Base-by-base conservation (phyloP, 225 moss, liverwort and hornwort species). In the Polytrichum formosum region DNA sequence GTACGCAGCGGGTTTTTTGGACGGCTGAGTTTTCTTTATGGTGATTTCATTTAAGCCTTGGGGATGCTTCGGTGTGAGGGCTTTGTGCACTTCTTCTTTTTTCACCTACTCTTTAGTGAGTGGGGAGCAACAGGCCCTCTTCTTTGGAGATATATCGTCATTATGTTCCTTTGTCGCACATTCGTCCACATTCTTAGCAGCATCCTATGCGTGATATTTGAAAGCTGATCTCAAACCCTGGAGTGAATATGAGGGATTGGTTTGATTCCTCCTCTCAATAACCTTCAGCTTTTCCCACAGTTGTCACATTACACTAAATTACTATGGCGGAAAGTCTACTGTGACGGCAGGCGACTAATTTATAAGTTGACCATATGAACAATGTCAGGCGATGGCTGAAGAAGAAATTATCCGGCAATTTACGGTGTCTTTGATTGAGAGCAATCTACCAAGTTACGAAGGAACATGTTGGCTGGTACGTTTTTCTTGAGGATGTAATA, bases 381-480 rank as follows among this genome's bases (percentile, higher is more conserved):
- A 65, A 65, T 65, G 30, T 67, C 66, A 53, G 37, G 22, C 33
- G 46, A 37, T 67, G 22, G 37, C 46, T 67, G 10, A 66, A n/a
- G 10, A 35, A 53, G 35, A 37, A n/a, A 6, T 53, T 37, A 9
- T 22, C 13, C 16, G 46, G 46, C 53, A 67, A 22, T 37, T 67
- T 21, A 26, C 46, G 21, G 53, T 16, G 66, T 26, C 37, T 9
- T 37, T 67, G 37, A n/a, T 22, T 22, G 66, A 35, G 35, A 37
- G 22, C 53, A 67, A 25, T 53, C 20, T 67, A 17, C 35, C 21
- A 35, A 53, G 7, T 46, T 67, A 22, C n/a, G 10, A 67, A 25
- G 66, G 66, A 13, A 46, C 4, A 7, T 67, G 37, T 46, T 37
- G 66, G 37, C 37, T 67, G 66, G 66, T 67, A 25, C 2, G 66